These are phyloP conservation scores for Lentinula sp. DNA, from an alignment of 768 basidiomycete species.

Conservation along the genomic window DNA sequence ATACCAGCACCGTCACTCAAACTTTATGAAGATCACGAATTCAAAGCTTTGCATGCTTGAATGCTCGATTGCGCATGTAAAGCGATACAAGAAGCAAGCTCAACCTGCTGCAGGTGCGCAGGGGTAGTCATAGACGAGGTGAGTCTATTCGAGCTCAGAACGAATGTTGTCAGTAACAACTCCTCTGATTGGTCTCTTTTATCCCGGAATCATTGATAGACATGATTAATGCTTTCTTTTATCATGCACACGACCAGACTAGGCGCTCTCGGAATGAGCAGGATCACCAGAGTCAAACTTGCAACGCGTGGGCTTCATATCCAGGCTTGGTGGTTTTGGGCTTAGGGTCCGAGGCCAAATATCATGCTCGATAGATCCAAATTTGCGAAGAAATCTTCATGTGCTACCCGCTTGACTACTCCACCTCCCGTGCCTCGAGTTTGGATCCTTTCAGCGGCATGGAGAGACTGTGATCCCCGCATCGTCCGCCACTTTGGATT, in stretches of 20 bases:
- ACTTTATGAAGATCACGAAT: not conserved
- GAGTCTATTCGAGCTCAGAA: not conserved
- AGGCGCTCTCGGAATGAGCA: not conserved
- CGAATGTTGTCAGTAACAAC: not conserved
- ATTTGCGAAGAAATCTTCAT: not conserved
- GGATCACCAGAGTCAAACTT: not conserved
- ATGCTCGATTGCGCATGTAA: not conserved
- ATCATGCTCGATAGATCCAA: not conserved
- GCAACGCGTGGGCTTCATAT: not conserved
- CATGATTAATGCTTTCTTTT: not conserved
- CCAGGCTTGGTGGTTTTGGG: not conserved
- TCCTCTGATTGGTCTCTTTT: not conserved
- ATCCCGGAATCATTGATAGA: not conserved
- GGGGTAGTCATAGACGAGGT: not conserved
- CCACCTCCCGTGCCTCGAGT: not conserved
- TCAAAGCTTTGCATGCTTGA: not conserved
- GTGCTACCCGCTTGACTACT: not conserved
- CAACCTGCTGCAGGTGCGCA: not conserved
- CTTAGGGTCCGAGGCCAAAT: not conserved
- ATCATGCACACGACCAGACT: not conserved
- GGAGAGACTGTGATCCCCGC: not conserved
- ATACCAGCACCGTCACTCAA: not conserved
- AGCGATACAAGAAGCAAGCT: not conserved
- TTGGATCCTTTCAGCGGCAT: not conserved
- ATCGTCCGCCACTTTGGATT: not conserved